Evolutionary conservation across 208 protist species (phyloP).

Genomic region (Dictyostelium gargantuum): DNA sequence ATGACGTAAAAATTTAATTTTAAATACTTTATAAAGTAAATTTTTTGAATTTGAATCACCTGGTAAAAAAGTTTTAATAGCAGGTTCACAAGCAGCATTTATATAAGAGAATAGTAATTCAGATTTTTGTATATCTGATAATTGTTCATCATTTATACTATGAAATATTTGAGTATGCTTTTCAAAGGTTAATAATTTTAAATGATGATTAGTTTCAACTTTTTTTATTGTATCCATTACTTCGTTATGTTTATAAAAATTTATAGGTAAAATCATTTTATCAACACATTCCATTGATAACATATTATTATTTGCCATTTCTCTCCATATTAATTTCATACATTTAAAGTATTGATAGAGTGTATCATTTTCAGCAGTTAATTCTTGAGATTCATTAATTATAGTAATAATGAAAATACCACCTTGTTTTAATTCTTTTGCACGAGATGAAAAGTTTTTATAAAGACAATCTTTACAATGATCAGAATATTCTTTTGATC

Average conservation of each 20-base stretch:
- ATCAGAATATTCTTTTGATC: background rate
- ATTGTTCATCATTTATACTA: background rate
- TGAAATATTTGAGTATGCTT: background rate
- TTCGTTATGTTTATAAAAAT: background rate
- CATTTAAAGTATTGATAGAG: background rate
- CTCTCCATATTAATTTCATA: background rate
- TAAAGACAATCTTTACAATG: background rate
- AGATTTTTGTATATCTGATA: background rate
- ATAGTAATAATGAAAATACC: background rate
- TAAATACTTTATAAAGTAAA: background rate
- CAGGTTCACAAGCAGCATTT: background rate
- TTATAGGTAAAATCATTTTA: background rate
- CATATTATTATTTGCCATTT: background rate
- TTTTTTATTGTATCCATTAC: background rate
- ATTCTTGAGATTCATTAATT: background rate
- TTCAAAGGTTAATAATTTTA: background rate
- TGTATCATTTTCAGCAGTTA: background rate
- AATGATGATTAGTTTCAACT: background rate
- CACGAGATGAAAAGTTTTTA: background rate
- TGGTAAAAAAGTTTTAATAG: background rate
- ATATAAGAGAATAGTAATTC: background rate
- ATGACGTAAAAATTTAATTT: background rate
- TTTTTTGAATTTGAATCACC: background rate
- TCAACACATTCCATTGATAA: background rate
- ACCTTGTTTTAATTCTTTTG: background rate